Conservation (phyloP, 73 alveolate species). For the Symbiodinium pilosum region DNA sequence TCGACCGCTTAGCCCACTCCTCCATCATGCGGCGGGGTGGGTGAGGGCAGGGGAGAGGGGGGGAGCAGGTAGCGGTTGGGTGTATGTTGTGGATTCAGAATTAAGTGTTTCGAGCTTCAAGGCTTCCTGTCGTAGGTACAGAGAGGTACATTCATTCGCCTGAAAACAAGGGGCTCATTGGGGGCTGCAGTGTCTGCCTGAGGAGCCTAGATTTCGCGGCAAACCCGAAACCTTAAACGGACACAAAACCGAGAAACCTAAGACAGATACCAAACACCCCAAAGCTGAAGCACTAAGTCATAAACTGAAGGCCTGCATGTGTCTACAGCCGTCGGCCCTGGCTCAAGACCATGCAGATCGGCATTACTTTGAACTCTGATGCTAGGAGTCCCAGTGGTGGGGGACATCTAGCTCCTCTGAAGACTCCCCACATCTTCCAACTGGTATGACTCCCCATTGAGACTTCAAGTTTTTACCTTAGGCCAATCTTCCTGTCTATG, state of each 20-base stretch:
- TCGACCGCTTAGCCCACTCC: slow-evolving; percentile 99
- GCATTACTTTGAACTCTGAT: no score
- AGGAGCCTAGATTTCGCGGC: neutral
- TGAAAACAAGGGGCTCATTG: neutral
- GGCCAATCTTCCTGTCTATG: no score
- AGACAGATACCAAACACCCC: neutral
- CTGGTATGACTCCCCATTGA: no score
- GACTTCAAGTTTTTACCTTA: no score
- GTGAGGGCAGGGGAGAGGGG: neutral
- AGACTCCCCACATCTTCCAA: no score
- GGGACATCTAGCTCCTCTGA: no score
- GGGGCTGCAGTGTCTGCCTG: neutral
- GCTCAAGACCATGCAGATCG: no score
- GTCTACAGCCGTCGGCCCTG: no score
- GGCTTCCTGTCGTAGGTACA: neutral
- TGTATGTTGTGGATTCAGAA: neutral
- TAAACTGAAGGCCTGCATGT: no score
- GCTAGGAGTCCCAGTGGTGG: no score
- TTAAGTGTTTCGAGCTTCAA: neutral
- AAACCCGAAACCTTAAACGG: neutral
- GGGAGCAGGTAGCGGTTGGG: no score
- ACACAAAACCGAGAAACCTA: neutral
- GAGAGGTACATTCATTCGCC: neutral
- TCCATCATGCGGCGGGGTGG: slow-evolving; percentile 97
- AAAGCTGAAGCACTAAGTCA: neutral